phyloP scores from a whole-genome alignment of 768 basidiomycete species.

The Flagelloscypha sp. region DNA sequence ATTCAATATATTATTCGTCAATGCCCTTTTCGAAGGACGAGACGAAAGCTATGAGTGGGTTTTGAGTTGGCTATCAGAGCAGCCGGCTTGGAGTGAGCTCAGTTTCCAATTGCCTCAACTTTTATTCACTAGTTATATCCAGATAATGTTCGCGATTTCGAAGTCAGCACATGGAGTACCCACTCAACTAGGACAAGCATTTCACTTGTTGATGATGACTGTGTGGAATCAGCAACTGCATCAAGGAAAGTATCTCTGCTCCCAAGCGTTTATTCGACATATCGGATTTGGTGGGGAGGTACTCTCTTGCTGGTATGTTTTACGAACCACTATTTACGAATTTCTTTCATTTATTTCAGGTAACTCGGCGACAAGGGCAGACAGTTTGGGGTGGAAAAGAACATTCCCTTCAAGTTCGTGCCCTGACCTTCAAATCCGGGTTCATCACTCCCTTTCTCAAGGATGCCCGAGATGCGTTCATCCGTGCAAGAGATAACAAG shows the following conservation, averaged over 20 bases:
- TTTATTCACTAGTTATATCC: not conserved
- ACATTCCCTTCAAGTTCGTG: no score
- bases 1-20: no score
- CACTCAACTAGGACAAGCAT: conserved; percentile 24
- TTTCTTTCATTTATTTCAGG: no score
- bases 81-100: conserved; percentile 44
- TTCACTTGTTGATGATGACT: conserved; percentile 29
- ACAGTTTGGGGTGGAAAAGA: no score
- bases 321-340: no score
- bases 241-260: conserved; percentile 32
- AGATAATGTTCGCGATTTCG: conserved; percentile 41
- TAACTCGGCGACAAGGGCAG: no score
- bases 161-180: conserved; percentile 38
- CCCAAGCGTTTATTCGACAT: conserved; percentile 30
- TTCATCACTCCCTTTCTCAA: no score
- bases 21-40: no score
- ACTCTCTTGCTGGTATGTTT: no score
- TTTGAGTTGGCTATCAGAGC: conserved; percentile 48
- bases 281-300: conserved; percentile 41
- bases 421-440: no score
- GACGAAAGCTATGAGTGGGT: no score
- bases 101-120: not conserved
- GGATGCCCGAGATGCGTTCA: conserved; percentile 45
- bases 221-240: conserved; percentile 16
- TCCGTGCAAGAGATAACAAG: conserved; percentile 38